Evolutionary conservation across 2,329 filamentous ascomycete species (phyloP).

Genomic region (Aspergillus felis): DNA sequence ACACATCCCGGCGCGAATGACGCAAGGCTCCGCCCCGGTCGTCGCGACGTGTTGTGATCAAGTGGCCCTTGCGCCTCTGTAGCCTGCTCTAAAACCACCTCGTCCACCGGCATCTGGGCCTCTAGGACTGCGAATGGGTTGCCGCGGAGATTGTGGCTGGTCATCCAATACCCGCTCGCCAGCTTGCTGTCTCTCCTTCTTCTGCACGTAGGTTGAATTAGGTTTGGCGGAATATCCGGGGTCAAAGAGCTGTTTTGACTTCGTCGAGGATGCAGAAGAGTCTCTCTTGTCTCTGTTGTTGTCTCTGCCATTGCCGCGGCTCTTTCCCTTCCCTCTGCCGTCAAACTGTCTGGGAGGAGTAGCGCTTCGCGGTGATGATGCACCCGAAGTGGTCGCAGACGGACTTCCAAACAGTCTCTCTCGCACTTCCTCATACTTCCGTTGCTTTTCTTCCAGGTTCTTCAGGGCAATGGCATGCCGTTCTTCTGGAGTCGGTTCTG

Average conservation of each 20-base stretch:
- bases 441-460: slow-evolving; percentile 84
- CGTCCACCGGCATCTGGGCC: slow-evolving; percentile 74
- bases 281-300: slow-evolving; percentile 41
- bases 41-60: slow-evolving; percentile 5
- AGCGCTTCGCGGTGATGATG: slow-evolving; percentile 59
- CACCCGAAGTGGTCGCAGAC: slow-evolving; percentile 45
- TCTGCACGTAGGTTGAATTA: slow-evolving; percentile 47
- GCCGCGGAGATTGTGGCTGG: slow-evolving; percentile 38
- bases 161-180: slow-evolving; percentile 39
- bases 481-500: slow-evolving; percentile 69
- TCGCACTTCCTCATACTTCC: slow-evolving; percentile 81
- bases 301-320: slow-evolving; percentile 47
- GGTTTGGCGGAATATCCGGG: slow-evolving; percentile 67
- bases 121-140: slow-evolving; percentile 68
- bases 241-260: slow-evolving; percentile 66
- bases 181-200: slow-evolving; percentile 35
- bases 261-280: slow-evolving; percentile 33
- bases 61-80: slow-evolving; percentile 53
- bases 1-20: neutral
- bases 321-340: slow-evolving; percentile 44
- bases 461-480: slow-evolving; percentile 71
- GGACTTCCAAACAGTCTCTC: slow-evolving; percentile 77
- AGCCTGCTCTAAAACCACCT: slow-evolving; percentile 72
- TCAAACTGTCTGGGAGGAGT: slow-evolving; percentile 53
- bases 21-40: neutral